Base-by-base conservation (phyloP, 441 rosid genomes). In the Adansonia rubrostipa region DNA sequence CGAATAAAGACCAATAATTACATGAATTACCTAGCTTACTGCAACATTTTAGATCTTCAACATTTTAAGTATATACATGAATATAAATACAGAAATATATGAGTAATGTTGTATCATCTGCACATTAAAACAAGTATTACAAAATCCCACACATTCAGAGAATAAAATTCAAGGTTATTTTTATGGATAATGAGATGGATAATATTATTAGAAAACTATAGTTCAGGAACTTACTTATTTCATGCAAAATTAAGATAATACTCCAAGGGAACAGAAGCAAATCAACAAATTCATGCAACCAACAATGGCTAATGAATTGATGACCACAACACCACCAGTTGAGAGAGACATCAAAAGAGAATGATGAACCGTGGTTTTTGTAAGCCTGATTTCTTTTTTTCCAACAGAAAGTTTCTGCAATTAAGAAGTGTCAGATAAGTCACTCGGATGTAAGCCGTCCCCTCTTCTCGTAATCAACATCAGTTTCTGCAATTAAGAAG, bases 171-270 rank as follows among this genome's bases (percentile, higher is more conserved):
- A 24, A 9, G 3, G 13, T 56, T 24, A 15, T 17, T 17, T 20
- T 47, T 4, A 42, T 10, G 36, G n/a, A 11, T 20, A 20, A 68
- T 9, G n/a, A 9, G 14, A n/a, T 15, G 17, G 53, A 67, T 2
- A 44, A 40, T 45, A 40, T 17, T 0, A 69, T 20, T 47, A 47
- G 36, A 69, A 22, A 60, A 44, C 22, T 10, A 9, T 11, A 10
- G 14, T 47, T 47, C 9, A 48, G 45, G 69, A 74, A 75, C 86
- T 83, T 79, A 85, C 88, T 28, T 28, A 28, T 28, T 28, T 28
- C 33, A 28, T 28, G 1, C 33, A 28, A 28, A 28, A 28, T 28
- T 77, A 5, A 40, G 44, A 40, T 69, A 54, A 78, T 42, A 44
- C 81, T 76, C 75, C 61, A 71, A 28, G 56, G 48, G 48, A 60